These are phyloP conservation scores for Lumnitzera littorea DNA, from an alignment of 345 rosid genomes.

Conservation along the genomic window DNA sequence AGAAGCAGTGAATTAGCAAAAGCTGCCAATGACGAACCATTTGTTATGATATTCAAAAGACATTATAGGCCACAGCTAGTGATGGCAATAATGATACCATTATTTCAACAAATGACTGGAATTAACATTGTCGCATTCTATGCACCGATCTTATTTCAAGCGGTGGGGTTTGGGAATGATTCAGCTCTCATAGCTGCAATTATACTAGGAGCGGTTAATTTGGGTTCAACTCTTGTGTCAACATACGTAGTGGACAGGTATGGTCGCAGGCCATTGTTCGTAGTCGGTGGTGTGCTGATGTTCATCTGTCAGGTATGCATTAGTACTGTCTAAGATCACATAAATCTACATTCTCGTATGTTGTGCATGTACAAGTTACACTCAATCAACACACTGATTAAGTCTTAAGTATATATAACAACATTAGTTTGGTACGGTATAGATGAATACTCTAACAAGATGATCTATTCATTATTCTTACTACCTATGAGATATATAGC, in stretches of 20 bases:
- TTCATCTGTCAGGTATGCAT: constrained; percentile 46
- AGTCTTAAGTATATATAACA: too few species aligned
- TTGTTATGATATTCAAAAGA: constrained; percentile 15
- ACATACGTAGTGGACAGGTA: constrained; percentile 45
- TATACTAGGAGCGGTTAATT: constrained; percentile 51
- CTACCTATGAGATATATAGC: too few species aligned
- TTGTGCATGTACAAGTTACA: too few species aligned
- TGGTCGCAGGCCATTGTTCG: constrained; percentile 58
- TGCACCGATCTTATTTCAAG: constrained; percentile 57
- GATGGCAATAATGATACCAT: constrained; percentile 51
- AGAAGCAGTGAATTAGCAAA: too few species aligned
- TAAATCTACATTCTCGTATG: not conserved
- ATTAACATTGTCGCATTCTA: constrained; percentile 30
- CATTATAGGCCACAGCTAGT: constrained; percentile 58
- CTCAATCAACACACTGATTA: too few species aligned
- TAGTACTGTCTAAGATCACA: too few species aligned
- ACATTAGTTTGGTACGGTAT: too few species aligned
- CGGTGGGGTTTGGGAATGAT: constrained; percentile 64
- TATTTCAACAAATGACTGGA: constrained; percentile 67
- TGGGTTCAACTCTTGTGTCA: constrained; percentile 39
- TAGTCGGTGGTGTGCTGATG: constrained; percentile 54
- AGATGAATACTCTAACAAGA: too few species aligned
- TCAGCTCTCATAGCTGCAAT: constrained; percentile 50
- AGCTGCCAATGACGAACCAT: too few species aligned
- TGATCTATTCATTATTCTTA: too few species aligned